Evolutionary conservation across 208 protist genomes (phyloP), one percentile per base, ranked within the genome.

Genomic region (Trypanosoma melophagium): DNA sequence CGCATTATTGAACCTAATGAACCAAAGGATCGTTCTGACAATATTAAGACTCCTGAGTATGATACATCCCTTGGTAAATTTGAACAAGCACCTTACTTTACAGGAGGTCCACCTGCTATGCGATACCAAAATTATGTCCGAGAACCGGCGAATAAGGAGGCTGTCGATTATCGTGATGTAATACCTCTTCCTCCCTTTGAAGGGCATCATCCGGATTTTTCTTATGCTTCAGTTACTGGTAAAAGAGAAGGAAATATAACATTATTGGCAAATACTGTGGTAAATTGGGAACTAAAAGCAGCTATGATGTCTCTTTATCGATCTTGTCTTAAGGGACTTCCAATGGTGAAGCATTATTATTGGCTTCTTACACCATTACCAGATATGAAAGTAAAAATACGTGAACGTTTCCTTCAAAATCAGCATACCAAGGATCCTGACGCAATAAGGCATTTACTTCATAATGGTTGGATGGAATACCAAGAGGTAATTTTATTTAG

Each of bases 391-490:
- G 69, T 72, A 35, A 90, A 92, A 50, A 79, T 96, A 60, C 87
- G 90, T 22, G 67, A 86, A 16, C 83, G 87, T 31, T 96, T 96
- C 72, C 58, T 89, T 53, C 87, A 93, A 62, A 96, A 96, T 61
- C 87, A 93, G 64, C 79, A 96, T 76, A 84, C 84, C 8, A 89
- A 90, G 52, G 90, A 96, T 68, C 85, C 86, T 31, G 90, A 96
- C 69, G 90, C 90, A 14, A 90, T 96, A 69, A 76, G 86, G 7
- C 90, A 96, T 66, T 69, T 96, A 49, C 73, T 96, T 53, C 83
- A 92, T 76, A 93, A 90, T 66, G 90, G 90, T 7, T 96, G 90
- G 87, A 86, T 93, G 82, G 90, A 96, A 73, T 96, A 87, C 63
- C 85, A 93, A 66, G 87, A 96, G 61, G 70, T 76, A 7, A 77